Evolutionary conservation across 2,329 filamentous ascomycete genomes (phyloP), one percentile per base, ranked within the genome.

Genomic region (Epichloe gansuensis): DNA sequence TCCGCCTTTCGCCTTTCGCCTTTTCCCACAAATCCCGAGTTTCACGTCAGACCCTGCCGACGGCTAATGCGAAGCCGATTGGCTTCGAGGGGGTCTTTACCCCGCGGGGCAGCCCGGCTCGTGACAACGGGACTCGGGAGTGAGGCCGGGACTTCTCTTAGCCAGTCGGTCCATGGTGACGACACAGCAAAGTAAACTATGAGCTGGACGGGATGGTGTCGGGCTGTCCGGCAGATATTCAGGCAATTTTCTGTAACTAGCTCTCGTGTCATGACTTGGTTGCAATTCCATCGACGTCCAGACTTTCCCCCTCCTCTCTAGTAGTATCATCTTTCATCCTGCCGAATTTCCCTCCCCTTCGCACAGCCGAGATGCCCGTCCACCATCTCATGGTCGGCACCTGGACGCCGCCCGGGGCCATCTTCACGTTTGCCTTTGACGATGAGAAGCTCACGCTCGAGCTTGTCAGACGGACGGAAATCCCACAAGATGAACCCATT

Each of bases 321-420:
- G 21, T 17, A 12, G 21, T 17, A 12, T 23, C 42, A 12, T 25
- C 28, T 17, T 9, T 28, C n/a, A 54, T 46, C 37, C 54, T 56
- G 52, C 45, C 46, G 46, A 52, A 7, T 42, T 42, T 23, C 3
- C 3, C 17, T 23, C 3, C 17, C n/a, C 8, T 7, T 42, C 39
- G 35, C 12, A 25, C 52, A 46, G 54, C 45, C 60, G 77, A 67
- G 56, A 91, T 91, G 85, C 83, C 87, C 48, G 60, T 81, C 65
- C 89, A 95, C 68, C 88, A 94, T 72, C 76, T 95, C 65, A 93
- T 95, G 86, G 82, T 91, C 63, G 89, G 89, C 57, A 95, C 89
- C 52, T 95, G 89, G 88, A 91, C 88, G 56, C 86, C 86, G 54
- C 89, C 89, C 52, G 89, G 88, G 46, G 87, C 88, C 67, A 93